Conservation (phyloP, 768 basidiomycete genomes). For the Ramaria rubella region DNA sequence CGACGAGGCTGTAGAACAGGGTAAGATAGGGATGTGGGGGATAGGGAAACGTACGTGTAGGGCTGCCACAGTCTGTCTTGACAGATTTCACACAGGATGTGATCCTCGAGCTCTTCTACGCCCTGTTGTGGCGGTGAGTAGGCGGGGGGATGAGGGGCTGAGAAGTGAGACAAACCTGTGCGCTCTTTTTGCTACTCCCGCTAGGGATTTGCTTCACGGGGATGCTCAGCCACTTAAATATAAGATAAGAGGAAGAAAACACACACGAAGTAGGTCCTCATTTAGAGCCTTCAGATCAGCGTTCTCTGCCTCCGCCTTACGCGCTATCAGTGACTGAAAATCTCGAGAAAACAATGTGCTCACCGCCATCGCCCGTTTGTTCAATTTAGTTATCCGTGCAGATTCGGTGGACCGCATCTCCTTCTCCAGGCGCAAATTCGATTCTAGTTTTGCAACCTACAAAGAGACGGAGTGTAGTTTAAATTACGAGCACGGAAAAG, state of each 20-base stretch:
- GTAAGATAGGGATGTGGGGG: neutral
- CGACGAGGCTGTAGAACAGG: slow-evolving; percentile 40
- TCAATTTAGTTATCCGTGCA: neutral
- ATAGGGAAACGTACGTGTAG: slow-evolving; percentile 43
- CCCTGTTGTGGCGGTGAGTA: neutral
- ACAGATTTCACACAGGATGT: slow-evolving; percentile 60
- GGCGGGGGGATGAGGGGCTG: too few species aligned
- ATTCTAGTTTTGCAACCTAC: neutral
- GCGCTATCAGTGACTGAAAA: neutral
- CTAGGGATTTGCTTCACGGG: neutral
- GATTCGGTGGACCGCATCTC: neutral
- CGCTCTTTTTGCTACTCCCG: neutral
- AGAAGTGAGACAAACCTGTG: neutral
- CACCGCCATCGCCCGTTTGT: neutral
- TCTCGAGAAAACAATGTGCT: neutral
- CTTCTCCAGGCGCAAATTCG: neutral
- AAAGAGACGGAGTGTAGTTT: neutral
- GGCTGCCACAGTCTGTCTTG: slow-evolving; percentile 58
- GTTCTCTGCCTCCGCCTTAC: neutral
- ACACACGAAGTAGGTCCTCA: neutral
- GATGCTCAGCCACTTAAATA: neutral
- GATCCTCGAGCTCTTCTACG: slow-evolving; percentile 39
- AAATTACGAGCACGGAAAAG: neutral
- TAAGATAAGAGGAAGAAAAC: neutral
- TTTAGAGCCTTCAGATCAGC: neutral